Base-by-base conservation (phyloP, 2,329 filamentous ascomycete genomes). In the Paracamarosporium sp. region DNA sequence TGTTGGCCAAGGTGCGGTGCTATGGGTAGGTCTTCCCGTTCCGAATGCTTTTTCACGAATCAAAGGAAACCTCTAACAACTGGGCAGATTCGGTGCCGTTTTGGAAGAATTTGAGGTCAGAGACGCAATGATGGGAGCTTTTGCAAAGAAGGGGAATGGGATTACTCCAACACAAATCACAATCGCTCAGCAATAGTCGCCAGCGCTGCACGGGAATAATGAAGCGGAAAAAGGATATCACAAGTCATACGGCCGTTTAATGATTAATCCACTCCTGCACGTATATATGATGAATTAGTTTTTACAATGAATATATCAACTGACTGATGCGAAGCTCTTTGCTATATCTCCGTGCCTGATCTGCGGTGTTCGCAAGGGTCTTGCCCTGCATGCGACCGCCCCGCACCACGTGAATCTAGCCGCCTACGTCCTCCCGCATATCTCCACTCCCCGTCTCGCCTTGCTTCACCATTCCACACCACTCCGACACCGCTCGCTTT, bases 1-100 rank as follows among this genome's bases (percentile, higher is more conserved):
- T 98, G 55, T 82, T 86, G 66, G 84, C 85, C 55, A 97, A 97
- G 79, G 88, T 97, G 57, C 86, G 93, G 62, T 98, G 95, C 76
- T 97, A 97, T 76, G 95, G 95, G 91, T 94, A 80, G 71, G 89
- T 84, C 17, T 40, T 15, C 54, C 15, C 7, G 27, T 24, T n/a
- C 28, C n/a, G n/a, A n/a, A n/a, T n/a, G n/a, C n/a, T n/a, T n/a
- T n/a, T n/a, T n/a, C n/a, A n/a, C n/a, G n/a, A n/a, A n/a, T n/a
- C n/a, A n/a, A n/a, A 40, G 30, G 27, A 12, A 15, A n/a, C 44
- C n/a, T n/a, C n/a, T 54, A 31, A 57, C 30, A 8, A 13, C 5
- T 31, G 2, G 2, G 27, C 46, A 86, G 85, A 5, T 90, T 90
- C 65, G 88, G 88, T 28, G 88, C 88, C 30, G 88, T 90, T 0